Evolutionary conservation across 441 rosid genomes (phyloP).

Genomic region (Syzygium malaccense): DNA sequence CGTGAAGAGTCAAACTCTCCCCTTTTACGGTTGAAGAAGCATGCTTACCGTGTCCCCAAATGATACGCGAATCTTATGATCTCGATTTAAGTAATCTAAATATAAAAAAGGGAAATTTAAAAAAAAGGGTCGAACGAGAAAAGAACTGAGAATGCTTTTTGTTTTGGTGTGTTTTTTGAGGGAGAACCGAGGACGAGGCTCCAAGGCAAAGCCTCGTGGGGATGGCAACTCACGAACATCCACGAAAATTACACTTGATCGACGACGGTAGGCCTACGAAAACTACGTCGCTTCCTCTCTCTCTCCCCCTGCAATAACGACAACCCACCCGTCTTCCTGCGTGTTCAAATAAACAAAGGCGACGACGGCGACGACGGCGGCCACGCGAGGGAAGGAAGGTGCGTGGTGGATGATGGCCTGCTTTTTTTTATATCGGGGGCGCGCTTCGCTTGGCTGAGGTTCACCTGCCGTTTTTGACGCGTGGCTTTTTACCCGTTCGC

Average conservation of each 20-base stretch:
- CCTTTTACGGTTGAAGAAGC: not conserved
- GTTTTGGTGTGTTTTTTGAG: not conserved
- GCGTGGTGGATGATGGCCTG: not conserved
- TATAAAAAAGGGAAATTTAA: not conserved
- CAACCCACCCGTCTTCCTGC: not conserved
- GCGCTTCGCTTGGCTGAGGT: not conserved
- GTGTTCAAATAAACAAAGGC: not conserved
- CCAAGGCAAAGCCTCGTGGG: not conserved
- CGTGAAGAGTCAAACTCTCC: not conserved
- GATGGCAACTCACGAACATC: not conserved
- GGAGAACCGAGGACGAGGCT: not conserved
- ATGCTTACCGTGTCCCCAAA: rapidly evolving
- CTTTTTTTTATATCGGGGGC: not conserved
- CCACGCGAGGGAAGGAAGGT: not conserved
- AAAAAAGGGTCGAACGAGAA: not conserved
- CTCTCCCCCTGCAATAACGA: not conserved
- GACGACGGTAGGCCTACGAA: not conserved
- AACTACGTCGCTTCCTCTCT: not conserved
- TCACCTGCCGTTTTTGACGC: not conserved
- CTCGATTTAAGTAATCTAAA: not conserved
- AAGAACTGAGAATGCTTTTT: not conserved
- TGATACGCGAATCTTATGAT: not conserved
- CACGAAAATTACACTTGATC: not conserved
- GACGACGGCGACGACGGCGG: not conserved
- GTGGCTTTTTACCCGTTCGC: not conserved